Base-by-base conservation (phyloP, 2,329 filamentous ascomycete species). In the Aureobasidium sp. region DNA sequence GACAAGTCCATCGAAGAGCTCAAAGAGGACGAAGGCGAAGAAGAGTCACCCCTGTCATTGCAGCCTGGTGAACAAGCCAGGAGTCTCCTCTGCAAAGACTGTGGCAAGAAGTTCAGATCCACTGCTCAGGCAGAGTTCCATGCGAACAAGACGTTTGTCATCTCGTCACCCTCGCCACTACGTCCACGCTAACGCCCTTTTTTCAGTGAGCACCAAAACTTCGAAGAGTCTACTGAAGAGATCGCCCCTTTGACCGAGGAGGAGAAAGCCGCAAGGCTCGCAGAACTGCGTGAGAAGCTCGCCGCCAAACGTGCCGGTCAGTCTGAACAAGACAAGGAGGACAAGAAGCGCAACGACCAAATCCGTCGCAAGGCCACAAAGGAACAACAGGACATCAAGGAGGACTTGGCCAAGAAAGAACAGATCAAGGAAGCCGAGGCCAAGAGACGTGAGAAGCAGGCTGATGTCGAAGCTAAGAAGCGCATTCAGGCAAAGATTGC, bases 401-500 rank as follows among this genome's bases (percentile, higher is more conserved):
- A 99, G 73, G 89, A 96, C 65, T 80, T 97, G 22, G 80, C 86
- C 69, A 87, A 87, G 70, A 94, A 96, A 73, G 90, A 97, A 77
- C 90, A 91, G 72, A 84, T 97, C 72, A 96, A 97, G 75, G 91
- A 96, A 68, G 92, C 91, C 0, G 87, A 87, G 58, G 84, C 85
- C 69, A 97, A 97, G 79, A 86, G 87, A 60, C 84, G 87, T 70
- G 94, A 99, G 78, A 97, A 97, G 79, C 78, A 84, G 45, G 90
- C 88, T 17, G 94, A 97, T 59, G 74, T 88, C 9, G 90, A 91
- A 47, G 93, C 91, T 12, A 94, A 93, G 80, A 90, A 88, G 75
- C 85, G 89, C 39, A 93, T 97, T 73, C 88, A 91, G 76, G 92
- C 91, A 62, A 92, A 92, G 81, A 96, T 99, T 66, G 92, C 94